A percentile compares a stretch with the other conserved stretches of the same genome.
Evolutionary conservation across 305 asterid genomes (phyloP).

Genomic region (Fraxinus velutina): DNA sequence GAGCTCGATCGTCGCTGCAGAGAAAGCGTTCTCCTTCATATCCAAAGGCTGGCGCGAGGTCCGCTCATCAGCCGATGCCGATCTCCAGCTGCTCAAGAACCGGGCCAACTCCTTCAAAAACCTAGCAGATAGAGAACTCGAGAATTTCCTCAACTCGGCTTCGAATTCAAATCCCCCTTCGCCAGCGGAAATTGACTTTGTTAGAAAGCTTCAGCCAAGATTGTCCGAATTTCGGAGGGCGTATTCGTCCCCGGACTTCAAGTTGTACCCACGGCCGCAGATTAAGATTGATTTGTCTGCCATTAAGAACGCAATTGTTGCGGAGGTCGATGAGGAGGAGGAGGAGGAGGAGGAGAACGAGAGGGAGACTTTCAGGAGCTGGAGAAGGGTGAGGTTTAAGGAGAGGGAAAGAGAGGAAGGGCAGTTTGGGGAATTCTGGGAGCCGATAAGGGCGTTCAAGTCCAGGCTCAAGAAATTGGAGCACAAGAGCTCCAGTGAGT

Average conservation of each 20-base stretch:
- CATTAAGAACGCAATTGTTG: conserved; percentile 69
- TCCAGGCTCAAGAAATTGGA: conserved; percentile 74
- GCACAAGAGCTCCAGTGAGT: conserved; percentile 73
- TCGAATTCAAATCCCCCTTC: conserved; percentile 55
- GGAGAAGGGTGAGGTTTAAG: conserved; percentile 53
- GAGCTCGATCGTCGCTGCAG: conserved; percentile 63
- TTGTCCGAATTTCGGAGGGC: conserved; percentile 71
- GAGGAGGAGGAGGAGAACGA: conserved; percentile 46
- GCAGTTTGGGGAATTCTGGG: conserved; percentile 79
- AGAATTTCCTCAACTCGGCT: conserved; percentile 82
- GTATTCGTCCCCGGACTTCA: conserved; percentile 88
- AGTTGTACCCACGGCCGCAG: conserved; percentile 53
- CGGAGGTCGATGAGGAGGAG: conserved; percentile 67
- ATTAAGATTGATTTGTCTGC: conserved; percentile 70
- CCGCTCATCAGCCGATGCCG: conserved; percentile 92
- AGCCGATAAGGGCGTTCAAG: conserved; percentile 62
- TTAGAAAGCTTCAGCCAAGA: conserved; percentile 78
- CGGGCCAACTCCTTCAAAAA: conserved; percentile 77
- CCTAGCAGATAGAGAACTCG: conserved; percentile 76
- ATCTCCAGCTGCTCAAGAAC: conserved; percentile 72
- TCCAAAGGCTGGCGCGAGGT: conserved; percentile 98
- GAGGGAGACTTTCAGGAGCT: conserved; percentile 40
- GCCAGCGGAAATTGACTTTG: conserved; percentile 73
- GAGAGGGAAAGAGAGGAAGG: conserved; percentile 54
- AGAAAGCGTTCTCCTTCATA: conserved; percentile 84